phyloP scores from a whole-genome alignment of 345 rosid species.

The Citrus sp. region DNA sequence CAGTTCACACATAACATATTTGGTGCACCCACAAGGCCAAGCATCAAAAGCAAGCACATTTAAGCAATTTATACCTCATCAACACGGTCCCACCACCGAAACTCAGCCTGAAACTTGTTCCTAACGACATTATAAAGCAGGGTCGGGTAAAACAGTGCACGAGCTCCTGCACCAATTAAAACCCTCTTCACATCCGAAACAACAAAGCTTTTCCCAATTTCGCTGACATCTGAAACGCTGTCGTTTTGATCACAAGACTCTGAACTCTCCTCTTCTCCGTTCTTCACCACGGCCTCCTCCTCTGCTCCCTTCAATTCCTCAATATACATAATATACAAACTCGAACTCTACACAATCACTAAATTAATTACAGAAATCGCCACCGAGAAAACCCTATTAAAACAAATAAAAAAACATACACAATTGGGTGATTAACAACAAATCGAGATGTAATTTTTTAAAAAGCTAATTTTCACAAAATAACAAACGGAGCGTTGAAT shows the following conservation, averaged over 20 bases:
- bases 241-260: not conserved
- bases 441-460: not conserved
- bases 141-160: constrained; percentile 90
- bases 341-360: constrained; percentile 26
- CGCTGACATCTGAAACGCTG: constrained; percentile 10
- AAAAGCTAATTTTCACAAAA: constrained; percentile 31
- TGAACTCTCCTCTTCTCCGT: constrained; percentile 19
- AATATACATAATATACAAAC: constrained; percentile 63
- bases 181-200: constrained; percentile 54
- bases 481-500: constrained; percentile 27
- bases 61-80: constrained; percentile 52
- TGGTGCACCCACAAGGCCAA: not conserved
- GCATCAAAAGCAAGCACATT: not conserved
- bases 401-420: not conserved
- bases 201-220: constrained; percentile 18
- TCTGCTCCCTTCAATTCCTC: constrained; percentile 61
- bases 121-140: constrained; percentile 87
- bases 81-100: constrained; percentile 97
- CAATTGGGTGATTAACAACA: not conserved
- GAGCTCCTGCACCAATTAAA: constrained; percentile 90
- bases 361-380: constrained; percentile 7
- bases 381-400: constrained; percentile 21
- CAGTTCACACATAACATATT: not conserved
- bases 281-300: constrained; percentile 25
- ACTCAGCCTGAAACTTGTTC: constrained; percentile 81